Base-by-base conservation (phyloP, 768 basidiomycete species). In the Boletus rubescentipes region DNA sequence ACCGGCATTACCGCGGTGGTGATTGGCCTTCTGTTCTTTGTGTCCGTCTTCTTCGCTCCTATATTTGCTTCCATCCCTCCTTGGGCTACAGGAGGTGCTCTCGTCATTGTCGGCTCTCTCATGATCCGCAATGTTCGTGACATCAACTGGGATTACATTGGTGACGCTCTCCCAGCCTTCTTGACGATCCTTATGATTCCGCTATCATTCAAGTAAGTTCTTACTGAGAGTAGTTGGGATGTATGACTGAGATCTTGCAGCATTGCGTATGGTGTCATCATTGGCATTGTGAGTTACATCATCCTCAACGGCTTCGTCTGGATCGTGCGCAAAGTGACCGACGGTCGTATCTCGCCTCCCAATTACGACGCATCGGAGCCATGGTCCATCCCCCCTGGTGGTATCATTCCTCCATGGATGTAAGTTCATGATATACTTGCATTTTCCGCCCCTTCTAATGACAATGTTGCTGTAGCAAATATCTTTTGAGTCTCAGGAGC, bases 261-360 rank as follows among this genome's bases (percentile, higher is more conserved):
- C 76, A 92, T 93, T 64, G 90, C 91, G 37, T 92, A 93, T 64
- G 91, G 91, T 60, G 87, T 93, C 67, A 92, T 94, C 58, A 84
- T 87, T 0, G 92, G 91, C 34, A 75, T 94, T 47, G 45, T 78
- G 35, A 81, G 85, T 14, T 92, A 90, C 68, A 62, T 89, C 43
- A 56, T 90, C 51, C 73, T 94, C 53, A 93, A 94, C 64, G 86
- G 84, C 38, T 73, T 84, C 45, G 82, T 89, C 8, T 79, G 81
- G 67, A 18, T 77, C 15, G 41, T 91, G 51, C 77, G 73, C 62
- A 85, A 80, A 61, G 55, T 79, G 26, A 73, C 82, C 5, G 68
- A 78, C n/a, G 85, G 79, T n/a, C 77, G 82, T 32, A 74, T 91
- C 53, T 63, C 78, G 1, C 90, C 90, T 3, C 78, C 83, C 4